Evolutionary conservation across 2,329 filamentous ascomycete genomes (phyloP), one percentile per base, ranked within the genome.

Genomic region (Colletotrichum tabaci): DNA sequence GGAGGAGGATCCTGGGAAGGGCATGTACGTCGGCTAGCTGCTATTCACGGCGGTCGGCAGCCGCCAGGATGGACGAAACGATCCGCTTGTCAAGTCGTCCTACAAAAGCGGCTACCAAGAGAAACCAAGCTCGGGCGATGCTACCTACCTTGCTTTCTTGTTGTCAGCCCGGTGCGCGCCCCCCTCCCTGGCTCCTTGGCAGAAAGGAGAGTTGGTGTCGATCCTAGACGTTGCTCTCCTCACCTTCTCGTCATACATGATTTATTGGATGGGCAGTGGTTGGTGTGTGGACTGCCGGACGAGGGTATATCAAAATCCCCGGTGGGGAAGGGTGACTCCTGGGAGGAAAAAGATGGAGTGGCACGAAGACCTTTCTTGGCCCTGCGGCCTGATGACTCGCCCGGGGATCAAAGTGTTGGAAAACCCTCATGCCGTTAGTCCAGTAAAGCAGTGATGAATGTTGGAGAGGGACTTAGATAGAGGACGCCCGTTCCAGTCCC

Each of bases 301-400:
- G 40, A 63, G 58, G 13, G 65, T 9, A 35, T 35, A 44, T 60
- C 38, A 44, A 58, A 68, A 30, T 66, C 53, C 15, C 53, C 65
- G 53, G 65, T 49, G 46, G 46, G 35, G 13, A 26, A 44, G 2
- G 40, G 30, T 35, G 30, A 35, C 55, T 53, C 65, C 53, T 26
- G 30, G 30, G 30, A 35, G 30, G 30, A 35, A 35, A 40, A 49
- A 7, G 55, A 60, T 60, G 61, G 30, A 52, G 46, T 21, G 26
- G 61, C 21, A 35, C 7, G 46, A 40, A 26, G 23, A 16, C 18
- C 26, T 9, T 42, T 60, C 69, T 72, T 72, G 69, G 69, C 65
- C 18, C 60, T 68, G 69, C 60, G 60, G 30, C 53, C 42, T 63
- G 55, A 61, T 72, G 69, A 72, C 58, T 72, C 69, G 69, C 52